Conservation (phyloP, 352 stramenopile species). For the Discostella stelligera region DNA sequence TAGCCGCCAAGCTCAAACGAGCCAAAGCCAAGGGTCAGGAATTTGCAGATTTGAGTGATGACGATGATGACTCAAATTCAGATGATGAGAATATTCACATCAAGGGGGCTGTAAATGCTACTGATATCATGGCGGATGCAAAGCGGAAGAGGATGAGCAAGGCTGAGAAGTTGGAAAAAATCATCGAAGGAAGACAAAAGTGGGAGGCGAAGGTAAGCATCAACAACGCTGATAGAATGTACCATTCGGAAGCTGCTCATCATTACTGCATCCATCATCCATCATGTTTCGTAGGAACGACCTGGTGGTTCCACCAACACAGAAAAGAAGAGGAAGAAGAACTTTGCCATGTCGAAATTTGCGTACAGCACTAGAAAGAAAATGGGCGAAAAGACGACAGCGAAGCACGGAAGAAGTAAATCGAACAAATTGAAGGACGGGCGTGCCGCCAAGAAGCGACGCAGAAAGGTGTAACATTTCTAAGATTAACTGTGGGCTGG, state of each 20-base stretch:
- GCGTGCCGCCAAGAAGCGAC: constrained; percentile 67
- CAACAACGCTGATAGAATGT: background rate
- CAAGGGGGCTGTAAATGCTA: constrained; percentile 68
- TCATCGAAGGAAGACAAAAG: constrained; percentile 89
- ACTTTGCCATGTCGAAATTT: constrained; percentile 98
- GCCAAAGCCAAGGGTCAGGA: constrained; percentile 68
- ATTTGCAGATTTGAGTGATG: constrained; percentile 71
- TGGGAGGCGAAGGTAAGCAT: constrained; percentile 86
- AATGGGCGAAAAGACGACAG: constrained; percentile 47
- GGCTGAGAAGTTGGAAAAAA: constrained; percentile 79
- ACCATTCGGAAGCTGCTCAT: background rate
- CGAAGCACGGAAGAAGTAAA: constrained; percentile 46
- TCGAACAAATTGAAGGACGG: constrained; percentile 46
- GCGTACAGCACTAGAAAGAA: constrained; percentile 87
- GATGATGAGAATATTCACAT: constrained; percentile 63
- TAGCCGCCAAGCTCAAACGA: constrained; percentile 72
- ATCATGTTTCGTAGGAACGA: constrained; percentile 71
- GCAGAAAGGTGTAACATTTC: constrained; percentile 65
- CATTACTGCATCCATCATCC: background rate
- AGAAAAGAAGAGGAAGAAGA: constrained; percentile 96
- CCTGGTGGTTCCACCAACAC: constrained; percentile 94
- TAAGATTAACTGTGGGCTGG: background rate
- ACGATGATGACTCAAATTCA: constrained; percentile 45
- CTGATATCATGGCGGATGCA: constrained; percentile 81
- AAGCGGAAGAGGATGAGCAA: constrained; percentile 79